These are phyloP conservation scores for Fistulinella staudtii DNA, from an alignment of 1,284 basidiomycete genomes.

Conservation along the genomic window DNA sequence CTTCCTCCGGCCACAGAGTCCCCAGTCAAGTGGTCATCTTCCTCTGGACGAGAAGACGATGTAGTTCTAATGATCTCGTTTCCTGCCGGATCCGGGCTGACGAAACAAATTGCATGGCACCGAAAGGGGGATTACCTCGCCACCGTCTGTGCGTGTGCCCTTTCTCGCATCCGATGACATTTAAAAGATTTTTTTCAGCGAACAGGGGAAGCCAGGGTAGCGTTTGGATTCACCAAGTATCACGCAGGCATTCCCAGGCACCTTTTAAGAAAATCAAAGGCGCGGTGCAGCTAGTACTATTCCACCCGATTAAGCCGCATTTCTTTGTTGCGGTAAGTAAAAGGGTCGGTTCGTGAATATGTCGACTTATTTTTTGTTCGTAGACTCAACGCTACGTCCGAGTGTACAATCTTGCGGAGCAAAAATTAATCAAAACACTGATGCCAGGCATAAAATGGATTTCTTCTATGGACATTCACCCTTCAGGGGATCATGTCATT, in stretches of 20 bases:
- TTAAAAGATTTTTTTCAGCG: constrained; percentile 38
- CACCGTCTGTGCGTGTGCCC: constrained; percentile 68
- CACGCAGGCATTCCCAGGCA: constrained; percentile 91
- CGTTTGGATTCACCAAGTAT: constrained; percentile 94
- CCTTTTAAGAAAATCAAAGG: constrained; percentile 96
- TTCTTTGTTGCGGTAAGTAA: constrained; percentile 92
- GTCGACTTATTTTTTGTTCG: constrained; percentile 9
- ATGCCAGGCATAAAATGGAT: constrained; percentile 96
- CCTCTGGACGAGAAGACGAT: constrained; percentile 42
- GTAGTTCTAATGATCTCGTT: constrained; percentile 60
- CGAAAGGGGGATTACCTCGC: constrained; percentile 94
- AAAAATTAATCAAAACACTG: constrained; percentile 90
- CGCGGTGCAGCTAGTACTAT: constrained; percentile 84
- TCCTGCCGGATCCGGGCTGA: constrained; percentile 67
- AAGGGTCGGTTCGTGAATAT: constrained; percentile 1
- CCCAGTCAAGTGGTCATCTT: constrained; percentile 64
- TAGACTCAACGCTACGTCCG: constrained; percentile 96
- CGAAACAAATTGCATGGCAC: constrained; percentile 91
- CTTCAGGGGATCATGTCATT: constrained; percentile 92
- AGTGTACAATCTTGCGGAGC: constrained; percentile 92
- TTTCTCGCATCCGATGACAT: constrained; percentile 8
- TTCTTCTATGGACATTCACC: constrained; percentile 93
- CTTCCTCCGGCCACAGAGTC: constrained; percentile 62
- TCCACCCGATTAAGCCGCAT: constrained; percentile 92
- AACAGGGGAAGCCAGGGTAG: constrained; percentile 62